phyloP scores from a whole-genome alignment of 192 early-diverging fungal species.

The Podila epigama region DNA sequence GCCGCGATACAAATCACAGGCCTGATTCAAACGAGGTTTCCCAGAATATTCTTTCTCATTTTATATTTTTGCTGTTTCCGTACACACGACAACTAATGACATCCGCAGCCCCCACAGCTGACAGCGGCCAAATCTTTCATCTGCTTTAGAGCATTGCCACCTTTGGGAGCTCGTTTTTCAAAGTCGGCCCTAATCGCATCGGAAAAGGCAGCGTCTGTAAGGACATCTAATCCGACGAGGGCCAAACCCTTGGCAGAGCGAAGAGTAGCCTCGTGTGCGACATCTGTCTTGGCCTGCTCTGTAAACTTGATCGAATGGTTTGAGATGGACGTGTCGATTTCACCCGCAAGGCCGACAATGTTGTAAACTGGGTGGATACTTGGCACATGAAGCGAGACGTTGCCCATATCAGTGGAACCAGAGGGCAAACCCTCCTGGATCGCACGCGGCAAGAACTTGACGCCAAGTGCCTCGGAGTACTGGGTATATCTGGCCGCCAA shows the following conservation, averaged over 20 bases:
- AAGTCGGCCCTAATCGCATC: slow-evolving; percentile 52
- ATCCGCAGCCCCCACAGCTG: background rate
- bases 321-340: slow-evolving; percentile 58
- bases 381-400: slow-evolving; percentile 16
- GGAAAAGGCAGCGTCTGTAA: slow-evolving; percentile 56
- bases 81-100: too few species aligned
- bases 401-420: slow-evolving; percentile 25
- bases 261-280: slow-evolving; percentile 65
- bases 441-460: slow-evolving; percentile 8
- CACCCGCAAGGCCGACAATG: slow-evolving; percentile 40
- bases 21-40: too few species aligned
- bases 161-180: slow-evolving; percentile 19
- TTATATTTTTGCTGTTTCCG: too few species aligned
- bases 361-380: slow-evolving; percentile 34
- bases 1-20: too few species aligned
- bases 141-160: background rate
- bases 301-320: slow-evolving; percentile 75
- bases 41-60: too few species aligned
- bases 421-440: slow-evolving; percentile 11
- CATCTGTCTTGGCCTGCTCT: slow-evolving; percentile 58
- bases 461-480: slow-evolving; percentile 21
- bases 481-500: slow-evolving; percentile 20
- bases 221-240: slow-evolving; percentile 54
- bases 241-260: slow-evolving; percentile 62
- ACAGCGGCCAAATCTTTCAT: background rate